These are phyloP conservation scores for Pachysandra terminalis DNA, from an alignment of 164 flowering plant genomes.

Conservation along the genomic window DNA sequence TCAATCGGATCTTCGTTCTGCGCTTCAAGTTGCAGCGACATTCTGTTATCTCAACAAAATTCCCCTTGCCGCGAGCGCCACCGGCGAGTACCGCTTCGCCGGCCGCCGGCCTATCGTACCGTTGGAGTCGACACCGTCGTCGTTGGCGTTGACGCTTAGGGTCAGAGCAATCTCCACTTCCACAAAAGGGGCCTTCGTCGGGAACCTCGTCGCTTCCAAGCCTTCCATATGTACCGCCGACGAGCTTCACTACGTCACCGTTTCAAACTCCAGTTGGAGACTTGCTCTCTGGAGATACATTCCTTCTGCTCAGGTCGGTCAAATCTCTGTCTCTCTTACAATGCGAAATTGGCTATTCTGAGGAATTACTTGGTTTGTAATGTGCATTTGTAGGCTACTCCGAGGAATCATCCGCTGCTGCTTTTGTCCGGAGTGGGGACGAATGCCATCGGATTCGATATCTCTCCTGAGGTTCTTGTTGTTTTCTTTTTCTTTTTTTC, in stretches of 20 bases:
- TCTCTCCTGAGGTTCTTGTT: conserved; percentile 92
- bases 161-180: conserved; percentile 4
- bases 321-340: not conserved
- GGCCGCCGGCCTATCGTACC: too few relatives aligned
- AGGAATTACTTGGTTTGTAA: not conserved
- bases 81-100: too few relatives aligned
- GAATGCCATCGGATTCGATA: conserved; percentile 96
- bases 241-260: conserved; percentile 89
- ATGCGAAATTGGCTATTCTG: not conserved
- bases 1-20: too few relatives aligned
- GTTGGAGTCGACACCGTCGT: too few relatives aligned
- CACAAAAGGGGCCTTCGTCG: conserved; percentile 9
- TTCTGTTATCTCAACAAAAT: too few relatives aligned
- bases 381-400: conserved; percentile 49
- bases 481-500: too few relatives aligned
- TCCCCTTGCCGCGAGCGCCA: too few relatives aligned
- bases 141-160: not conserved
- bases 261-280: conserved; percentile 66
- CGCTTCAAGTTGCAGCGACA: too few relatives aligned
- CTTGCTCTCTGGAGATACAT: conserved; percentile 95
- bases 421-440: conserved; percentile 95
- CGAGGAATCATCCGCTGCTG: conserved; percentile 87
- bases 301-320: conserved; percentile 64
- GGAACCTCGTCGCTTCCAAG: conserved; percentile 34
- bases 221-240: conserved; percentile 91